phyloP scores from a whole-genome alignment of 768 basidiomycete species.

The Leccinellum albellum region DNA sequence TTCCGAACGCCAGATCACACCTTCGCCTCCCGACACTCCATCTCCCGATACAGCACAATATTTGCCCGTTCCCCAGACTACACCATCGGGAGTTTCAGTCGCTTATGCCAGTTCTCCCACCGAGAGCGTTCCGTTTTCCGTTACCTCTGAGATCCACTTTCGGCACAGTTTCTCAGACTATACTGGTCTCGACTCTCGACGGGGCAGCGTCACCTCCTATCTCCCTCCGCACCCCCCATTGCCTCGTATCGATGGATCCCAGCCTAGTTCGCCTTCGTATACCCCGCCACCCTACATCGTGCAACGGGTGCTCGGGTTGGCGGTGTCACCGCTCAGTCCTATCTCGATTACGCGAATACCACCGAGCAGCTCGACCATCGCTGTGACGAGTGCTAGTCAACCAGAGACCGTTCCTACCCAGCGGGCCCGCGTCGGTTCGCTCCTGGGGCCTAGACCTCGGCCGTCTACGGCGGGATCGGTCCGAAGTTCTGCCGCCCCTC shows the following conservation, averaged over 20 bases:
- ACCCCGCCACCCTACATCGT: slow-evolving; percentile 30
- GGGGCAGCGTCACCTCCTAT: slow-evolving; percentile 31
- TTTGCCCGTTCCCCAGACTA: slow-evolving; percentile 22
- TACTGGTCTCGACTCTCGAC: slow-evolving; percentile 29
- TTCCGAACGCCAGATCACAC: slow-evolving; percentile 15
- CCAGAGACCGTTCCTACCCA: neutral
- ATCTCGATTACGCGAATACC: neutral
- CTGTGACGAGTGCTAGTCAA: neutral
- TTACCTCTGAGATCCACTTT: slow-evolving; percentile 53
- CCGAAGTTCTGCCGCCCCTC: slow-evolving; percentile 19
- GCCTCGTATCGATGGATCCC: slow-evolving; percentile 25
- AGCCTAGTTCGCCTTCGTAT: slow-evolving; percentile 9
- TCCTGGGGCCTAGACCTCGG: slow-evolving; percentile 30
- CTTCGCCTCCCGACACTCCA: slow-evolving; percentile 17
- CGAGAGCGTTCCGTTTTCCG: slow-evolving; percentile 53
- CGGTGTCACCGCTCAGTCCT: slow-evolving; percentile 21
- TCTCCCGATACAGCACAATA: slow-evolving; percentile 16
- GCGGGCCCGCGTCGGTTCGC: slow-evolving; percentile 17
- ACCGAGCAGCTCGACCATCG: neutral
- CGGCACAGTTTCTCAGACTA: slow-evolving; percentile 38
- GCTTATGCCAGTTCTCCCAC: slow-evolving; percentile 46
- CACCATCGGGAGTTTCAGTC: slow-evolving; percentile 26
- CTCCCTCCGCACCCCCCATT: slow-evolving; percentile 44
- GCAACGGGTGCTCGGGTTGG: slow-evolving; percentile 30
- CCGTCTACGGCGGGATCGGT: slow-evolving; percentile 19